phyloP scores from a whole-genome alignment of 805 yeast genomes.

The Pichia deserticola region DNA sequence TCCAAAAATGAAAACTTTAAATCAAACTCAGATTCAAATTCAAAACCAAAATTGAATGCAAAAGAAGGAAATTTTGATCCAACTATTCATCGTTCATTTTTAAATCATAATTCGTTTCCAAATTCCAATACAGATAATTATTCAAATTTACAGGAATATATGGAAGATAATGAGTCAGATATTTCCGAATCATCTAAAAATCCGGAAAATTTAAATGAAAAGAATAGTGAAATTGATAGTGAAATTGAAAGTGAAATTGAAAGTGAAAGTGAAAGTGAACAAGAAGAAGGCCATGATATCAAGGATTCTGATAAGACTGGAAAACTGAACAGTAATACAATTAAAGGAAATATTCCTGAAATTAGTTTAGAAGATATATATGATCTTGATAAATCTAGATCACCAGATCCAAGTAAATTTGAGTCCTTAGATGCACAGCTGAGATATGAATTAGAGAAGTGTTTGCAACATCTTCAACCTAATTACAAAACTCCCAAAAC shows the following conservation, averaged over 20 bases:
- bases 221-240: not conserved
- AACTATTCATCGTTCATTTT: slow-evolving; percentile 3
- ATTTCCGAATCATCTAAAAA: no score
- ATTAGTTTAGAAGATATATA: not conserved
- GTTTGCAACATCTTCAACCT: not conserved
- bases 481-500: not conserved
- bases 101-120: slow-evolving; percentile 8
- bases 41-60: no score
- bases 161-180: not conserved
- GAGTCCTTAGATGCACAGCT: not conserved
- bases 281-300: not conserved
- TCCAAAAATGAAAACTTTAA: not conserved
- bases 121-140: slow-evolving; percentile 5
- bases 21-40: no score
- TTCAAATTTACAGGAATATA: not conserved
- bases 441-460: slow-evolving; percentile 1
- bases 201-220: not conserved
- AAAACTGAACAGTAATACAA: no score
- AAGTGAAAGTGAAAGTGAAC: no score
- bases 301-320: not conserved
- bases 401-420: not conserved
- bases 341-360: not conserved
- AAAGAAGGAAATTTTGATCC: not conserved
- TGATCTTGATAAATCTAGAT: not conserved
- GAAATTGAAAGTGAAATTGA: not conserved